Base-by-base conservation (phyloP, 495 filamentous ascomycete genomes). In the Oidiodendron maius region DNA sequence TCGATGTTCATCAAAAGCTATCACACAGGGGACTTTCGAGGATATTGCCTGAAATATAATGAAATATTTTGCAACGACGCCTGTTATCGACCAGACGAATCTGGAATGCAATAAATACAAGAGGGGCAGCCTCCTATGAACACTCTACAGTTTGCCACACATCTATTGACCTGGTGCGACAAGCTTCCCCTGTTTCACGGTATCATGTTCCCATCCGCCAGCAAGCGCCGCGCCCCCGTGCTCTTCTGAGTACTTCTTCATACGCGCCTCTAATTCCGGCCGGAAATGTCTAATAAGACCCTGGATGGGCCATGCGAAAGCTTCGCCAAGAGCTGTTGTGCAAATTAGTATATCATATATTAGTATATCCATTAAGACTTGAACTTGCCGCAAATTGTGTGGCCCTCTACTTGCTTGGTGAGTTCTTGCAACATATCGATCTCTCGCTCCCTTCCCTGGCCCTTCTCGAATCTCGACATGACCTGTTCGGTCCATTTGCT, bases 351-450 rank as follows among this genome's bases (percentile, higher is more conserved):
- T 42, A n/a, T n/a, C 11, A 18, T 22, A 40, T 37, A 23, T 26
- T 11, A 53, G 32, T 18, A 18, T 47, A 3, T 24, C 26, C 4
- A 37, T 18, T 0, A 48, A 11, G 0, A 0, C 22, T 46, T 4
- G 0, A 32, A 67, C 76, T 61, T 73, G 83, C 80, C 93, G 70
- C 93, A 98, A 53, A 98, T 98, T 12, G 93, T 96, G 72, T 97
- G 93, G 13, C 93, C 93, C 73, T 98, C 93, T 42, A 98, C 93
- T 71, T 97, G 94, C 76, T 97, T 97, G 45, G 93, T 98, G 51
- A 98, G 71, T 74, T 98, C 93, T 73, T 97, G 93, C 51, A 98
- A 78, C 93, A 98, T 98, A 67, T 98, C 93, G 65, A 98, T 98
- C 70, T 98, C 93, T 34, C 93, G 72, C 64, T 82, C 83, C 42